Percentiles rank a stretch among this genome's conserved stretches.
Conservation (phyloP, 2,329 filamentous ascomycete genomes). For the Fusarium napiforme region DNA sequence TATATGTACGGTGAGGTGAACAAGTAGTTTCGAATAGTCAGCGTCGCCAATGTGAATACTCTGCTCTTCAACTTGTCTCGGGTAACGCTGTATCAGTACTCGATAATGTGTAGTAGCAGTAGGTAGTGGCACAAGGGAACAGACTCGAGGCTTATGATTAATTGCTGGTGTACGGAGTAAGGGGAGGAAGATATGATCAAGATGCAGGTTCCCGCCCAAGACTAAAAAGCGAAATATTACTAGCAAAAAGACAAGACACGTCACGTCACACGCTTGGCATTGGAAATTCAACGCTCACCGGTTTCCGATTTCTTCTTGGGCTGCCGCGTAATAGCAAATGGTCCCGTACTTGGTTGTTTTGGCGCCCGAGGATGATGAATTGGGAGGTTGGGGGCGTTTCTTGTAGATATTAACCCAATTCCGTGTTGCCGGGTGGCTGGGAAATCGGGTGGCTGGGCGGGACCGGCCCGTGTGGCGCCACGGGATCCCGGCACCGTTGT, state of each 20-base stretch:
- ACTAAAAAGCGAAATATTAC: conserved; percentile 10
- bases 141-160: background rate
- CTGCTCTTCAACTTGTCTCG: background rate
- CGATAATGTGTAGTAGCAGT: background rate
- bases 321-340: conserved; percentile 19
- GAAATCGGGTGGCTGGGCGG: conserved; percentile 21
- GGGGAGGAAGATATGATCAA: background rate
- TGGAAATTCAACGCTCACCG: conserved; percentile 8
- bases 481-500: background rate
- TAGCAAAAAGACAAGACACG: background rate
- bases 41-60: background rate
- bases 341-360: conserved; percentile 1
- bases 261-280: conserved; percentile 23
- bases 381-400: conserved; percentile 26
- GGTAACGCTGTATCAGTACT: background rate
- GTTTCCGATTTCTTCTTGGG: conserved; percentile 20
- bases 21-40: background rate
- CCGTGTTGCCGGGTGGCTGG: conserved; percentile 21
- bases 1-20: conserved; percentile 9
- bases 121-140: background rate
- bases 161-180: background rate
- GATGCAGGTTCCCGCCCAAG: conserved; percentile 17
- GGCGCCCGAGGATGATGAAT: conserved; percentile 10
- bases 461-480: conserved; percentile 2
- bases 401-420: background rate